Base-by-base conservation (phyloP, 768 basidiomycete genomes). In the Mycena alexandri region DNA sequence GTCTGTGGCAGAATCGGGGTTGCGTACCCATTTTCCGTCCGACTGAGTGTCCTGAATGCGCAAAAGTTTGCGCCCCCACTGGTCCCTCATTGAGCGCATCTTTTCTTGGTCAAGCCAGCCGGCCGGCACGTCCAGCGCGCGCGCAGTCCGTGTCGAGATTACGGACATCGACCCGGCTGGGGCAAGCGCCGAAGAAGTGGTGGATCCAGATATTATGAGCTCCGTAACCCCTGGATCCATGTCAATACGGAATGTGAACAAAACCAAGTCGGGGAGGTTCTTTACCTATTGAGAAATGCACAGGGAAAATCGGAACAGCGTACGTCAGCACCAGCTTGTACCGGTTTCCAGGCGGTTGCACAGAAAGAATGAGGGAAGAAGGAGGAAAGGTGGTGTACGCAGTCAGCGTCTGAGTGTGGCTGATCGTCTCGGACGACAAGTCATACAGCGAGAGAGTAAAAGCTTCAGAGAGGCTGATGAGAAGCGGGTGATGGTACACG, bases 371-470 rank as follows among this genome's bases (percentile, higher is more conserved):
- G n/a, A 95, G 79, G 5, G 93, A 94, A 5, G 89, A 87, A 2
- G 94, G 93, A 1, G 92, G 91, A 75, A 89, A 90, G 4, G 92
- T 93, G 11, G 91, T 90, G 77, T 91, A 94, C 1, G 93, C 92
- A 36, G 84, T 86, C 19, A 94, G 80, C 1, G 90, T 90, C 76
- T 94, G 92, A 0, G 83, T 86, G 70, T 85, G 89, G 12, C 76
- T 79, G 53, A 89, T 81, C 11, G 74, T 78, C 68, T 85, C 82
- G 29, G 79, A 80, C 16, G 87, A 87, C 47, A 94, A 75, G 74
- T 93, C 89, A 75, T 91, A 95, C n/a, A 94, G 77, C 50, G 88
- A 88, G 22, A 95, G 84, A 14, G 83, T 83, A 75, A 94, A 94
- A 41, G 83, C 77, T 69, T 85, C 79, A 25, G 93, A 90, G 52